Conservation (phyloP, 176 grass and related monocot species). For the Areca catechu region DNA sequence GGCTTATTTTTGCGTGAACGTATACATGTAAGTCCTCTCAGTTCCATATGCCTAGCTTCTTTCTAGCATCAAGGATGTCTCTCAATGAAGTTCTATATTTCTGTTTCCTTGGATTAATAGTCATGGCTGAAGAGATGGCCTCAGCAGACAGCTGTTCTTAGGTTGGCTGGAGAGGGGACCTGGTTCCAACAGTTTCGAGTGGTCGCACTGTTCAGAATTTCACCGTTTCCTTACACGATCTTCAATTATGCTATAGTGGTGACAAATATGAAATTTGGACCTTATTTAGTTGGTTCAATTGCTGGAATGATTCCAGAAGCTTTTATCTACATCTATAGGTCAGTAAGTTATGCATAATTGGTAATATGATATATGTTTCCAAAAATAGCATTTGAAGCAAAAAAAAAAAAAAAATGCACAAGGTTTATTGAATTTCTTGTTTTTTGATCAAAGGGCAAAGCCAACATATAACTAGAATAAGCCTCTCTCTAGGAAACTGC, state of each 20-base stretch:
- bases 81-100: too few species aligned
- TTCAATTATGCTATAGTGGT: conserved; percentile 71
- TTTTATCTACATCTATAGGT: conserved; percentile 94
- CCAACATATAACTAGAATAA: too few species aligned
- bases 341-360: background rate
- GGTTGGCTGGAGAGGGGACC: conserved; percentile 49
- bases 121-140: conserved; percentile 88
- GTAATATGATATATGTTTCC: too few species aligned
- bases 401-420: too few species aligned
- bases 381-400: too few species aligned
- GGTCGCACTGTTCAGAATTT: conserved; percentile 51
- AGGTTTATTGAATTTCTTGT: too few species aligned
- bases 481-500: too few species aligned
- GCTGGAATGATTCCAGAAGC: conserved; percentile 84
- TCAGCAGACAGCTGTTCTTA: conserved; percentile 55
- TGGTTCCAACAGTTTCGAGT: conserved; percentile 88
- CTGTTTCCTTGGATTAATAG: conserved; percentile 29
- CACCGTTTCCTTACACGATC: conserved; percentile 75
- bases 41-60: background rate
- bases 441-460: too few species aligned
- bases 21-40: conserved; percentile 46
- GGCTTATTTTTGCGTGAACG: conserved; percentile 57
- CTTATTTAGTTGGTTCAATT: conserved; percentile 76
- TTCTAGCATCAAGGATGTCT: too few species aligned
- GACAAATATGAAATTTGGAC: conserved; percentile 54